Evolutionary conservation across 1,139 yeast species (phyloP).

Genomic region (Magnusiomyces ingens): DNA sequence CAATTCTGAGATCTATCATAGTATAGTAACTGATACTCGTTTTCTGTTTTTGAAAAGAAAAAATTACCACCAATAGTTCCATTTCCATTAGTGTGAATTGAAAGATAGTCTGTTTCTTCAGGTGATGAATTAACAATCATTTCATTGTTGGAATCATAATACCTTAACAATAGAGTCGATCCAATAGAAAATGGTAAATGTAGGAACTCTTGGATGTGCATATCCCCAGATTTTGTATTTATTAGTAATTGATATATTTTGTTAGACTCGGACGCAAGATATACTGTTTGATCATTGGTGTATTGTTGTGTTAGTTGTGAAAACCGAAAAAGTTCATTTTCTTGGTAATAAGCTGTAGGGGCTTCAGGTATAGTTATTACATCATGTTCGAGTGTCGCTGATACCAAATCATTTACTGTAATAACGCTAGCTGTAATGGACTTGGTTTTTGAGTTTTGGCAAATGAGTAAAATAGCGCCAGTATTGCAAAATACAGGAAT

Average conservation of each 20-base stretch:
- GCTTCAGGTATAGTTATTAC: not conserved
- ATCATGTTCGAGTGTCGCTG: not conserved
- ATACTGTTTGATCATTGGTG: not conserved
- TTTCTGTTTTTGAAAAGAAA: too few relatives aligned
- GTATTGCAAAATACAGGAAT: constrained; percentile 1
- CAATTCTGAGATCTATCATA: not conserved
- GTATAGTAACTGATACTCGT: too few relatives aligned
- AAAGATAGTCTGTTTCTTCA: not conserved
- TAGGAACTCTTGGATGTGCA: not conserved
- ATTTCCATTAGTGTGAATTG: not conserved
- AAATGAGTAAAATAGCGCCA: constrained; percentile 1
- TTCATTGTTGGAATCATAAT: not conserved
- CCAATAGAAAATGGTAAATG: not conserved
- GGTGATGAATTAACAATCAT: not conserved
- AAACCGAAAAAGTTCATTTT: not conserved
- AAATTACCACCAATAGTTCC: not conserved
- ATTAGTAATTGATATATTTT: not conserved
- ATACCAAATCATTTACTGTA: not conserved
- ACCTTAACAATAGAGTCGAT: not conserved
- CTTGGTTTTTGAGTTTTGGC: too few relatives aligned
- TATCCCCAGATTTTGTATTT: not conserved
- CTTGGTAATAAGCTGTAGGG: constrained; percentile 1
- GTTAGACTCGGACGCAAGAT: not conserved
- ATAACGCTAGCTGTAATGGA: not conserved
- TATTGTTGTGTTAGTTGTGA: not conserved